Percentiles rank a stretch among this genome's conserved stretches.
These are phyloP conservation scores for Fagopyrum tataricum DNA, from an alignment of 148 eudicot genomes.

Conservation along the genomic window DNA sequence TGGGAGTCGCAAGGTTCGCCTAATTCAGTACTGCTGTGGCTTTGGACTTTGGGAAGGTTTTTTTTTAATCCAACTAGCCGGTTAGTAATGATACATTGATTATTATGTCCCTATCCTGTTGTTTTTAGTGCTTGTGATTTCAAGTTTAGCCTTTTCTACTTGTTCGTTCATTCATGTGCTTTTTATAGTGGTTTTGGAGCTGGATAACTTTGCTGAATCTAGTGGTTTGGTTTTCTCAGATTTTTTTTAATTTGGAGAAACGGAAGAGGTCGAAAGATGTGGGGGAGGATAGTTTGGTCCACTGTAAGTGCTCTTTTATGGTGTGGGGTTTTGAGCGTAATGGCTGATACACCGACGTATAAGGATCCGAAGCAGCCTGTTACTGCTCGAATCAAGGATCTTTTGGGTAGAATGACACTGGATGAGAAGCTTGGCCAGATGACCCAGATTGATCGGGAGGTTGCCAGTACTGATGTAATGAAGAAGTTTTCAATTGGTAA, in stretches of 20 bases:
- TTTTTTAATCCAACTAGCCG: no score
- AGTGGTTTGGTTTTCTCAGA: not conserved
- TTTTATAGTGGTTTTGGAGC: not conserved
- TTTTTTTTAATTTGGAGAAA: not conserved
- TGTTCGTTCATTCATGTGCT: not conserved
- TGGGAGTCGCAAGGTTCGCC: not conserved
- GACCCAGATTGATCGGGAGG: slow-evolving; percentile 14
- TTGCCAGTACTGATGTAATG: slow-evolving; percentile 6
- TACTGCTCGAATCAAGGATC: slow-evolving; percentile 9
- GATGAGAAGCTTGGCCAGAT: slow-evolving; percentile 13
- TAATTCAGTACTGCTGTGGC: not conserved
- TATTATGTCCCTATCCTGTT: not conserved
- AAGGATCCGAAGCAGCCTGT: slow-evolving; percentile 10
- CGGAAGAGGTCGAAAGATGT: not conserved
- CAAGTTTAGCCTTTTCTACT: not conserved
- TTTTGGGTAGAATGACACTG: slow-evolving; percentile 8
- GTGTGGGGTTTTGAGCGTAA: slow-evolving; percentile 8
- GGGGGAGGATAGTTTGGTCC: slow-evolving; percentile 1
- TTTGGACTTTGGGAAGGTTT: no score
- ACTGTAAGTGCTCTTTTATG: slow-evolving; percentile 3
- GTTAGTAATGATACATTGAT: no score
- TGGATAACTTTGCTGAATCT: not conserved
- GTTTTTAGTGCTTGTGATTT: not conserved
- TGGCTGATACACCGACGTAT: slow-evolving; percentile 6
- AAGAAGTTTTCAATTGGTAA: slow-evolving; percentile 6